A percentile compares a stretch with the other conserved stretches of the same genome.
phyloP scores from a whole-genome alignment of 768 basidiomycete genomes.

The Suillus decipiens region DNA sequence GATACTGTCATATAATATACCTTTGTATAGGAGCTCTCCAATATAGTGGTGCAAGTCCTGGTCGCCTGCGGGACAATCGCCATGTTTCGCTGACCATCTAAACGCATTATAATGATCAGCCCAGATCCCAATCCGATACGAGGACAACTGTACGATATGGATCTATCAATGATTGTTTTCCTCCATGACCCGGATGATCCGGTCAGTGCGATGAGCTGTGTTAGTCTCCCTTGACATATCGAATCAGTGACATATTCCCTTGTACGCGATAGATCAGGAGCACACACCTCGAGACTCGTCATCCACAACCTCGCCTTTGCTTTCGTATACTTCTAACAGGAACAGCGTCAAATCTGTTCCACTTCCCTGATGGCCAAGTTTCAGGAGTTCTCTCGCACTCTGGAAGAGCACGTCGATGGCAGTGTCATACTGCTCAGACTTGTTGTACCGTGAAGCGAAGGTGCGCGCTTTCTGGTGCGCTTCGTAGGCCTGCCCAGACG shows the following conservation, averaged over 20 bases:
- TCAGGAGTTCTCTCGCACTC: constrained; percentile 83
- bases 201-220: constrained; percentile 87
- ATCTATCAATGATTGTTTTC: constrained; percentile 83
- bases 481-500: constrained; percentile 76
- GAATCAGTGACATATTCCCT: constrained; percentile 9
- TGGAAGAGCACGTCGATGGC: constrained; percentile 95
- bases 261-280: constrained; percentile 17
- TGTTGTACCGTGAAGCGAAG: constrained; percentile 85
- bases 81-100: constrained; percentile 86
- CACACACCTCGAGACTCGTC: constrained; percentile 79
- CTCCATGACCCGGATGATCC: constrained; percentile 84
- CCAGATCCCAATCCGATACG: constrained; percentile 9
- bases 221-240: constrained; percentile 65
- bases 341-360: constrained; percentile 84
- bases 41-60: constrained; percentile 86
- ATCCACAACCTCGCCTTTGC: constrained; percentile 66
- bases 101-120: constrained; percentile 21
- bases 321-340: constrained; percentile 82
- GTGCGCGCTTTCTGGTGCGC: constrained; percentile 97
- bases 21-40: constrained; percentile 86
- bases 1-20: constrained; percentile 35
- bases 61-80: constrained; percentile 85
- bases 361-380: constrained; percentile 85
- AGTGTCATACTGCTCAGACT: constrained; percentile 77
- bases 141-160: constrained; percentile 65